Evolutionary conservation across 495 filamentous ascomycete genomes (phyloP), one percentile per base, ranked within the genome.

Genomic region (Neurospora sublineolata): DNA sequence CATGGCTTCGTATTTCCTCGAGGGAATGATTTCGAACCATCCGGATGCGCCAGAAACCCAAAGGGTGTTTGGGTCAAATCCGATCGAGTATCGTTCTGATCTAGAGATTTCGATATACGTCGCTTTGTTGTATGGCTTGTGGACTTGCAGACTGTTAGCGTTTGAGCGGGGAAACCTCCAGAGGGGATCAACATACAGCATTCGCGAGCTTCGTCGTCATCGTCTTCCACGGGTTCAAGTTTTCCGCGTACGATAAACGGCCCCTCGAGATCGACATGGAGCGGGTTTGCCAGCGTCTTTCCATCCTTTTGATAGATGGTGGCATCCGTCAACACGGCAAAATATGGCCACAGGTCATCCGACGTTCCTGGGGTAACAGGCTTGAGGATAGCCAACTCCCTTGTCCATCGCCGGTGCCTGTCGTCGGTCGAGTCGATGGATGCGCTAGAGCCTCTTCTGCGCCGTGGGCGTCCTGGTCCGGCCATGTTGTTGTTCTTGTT

Each of bases 41-140:
- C 92, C 93, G n/a, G 90, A 87, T 72, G 84, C 80, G 67, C 93
- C 92, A 40, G 88, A 87, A 38, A 91, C 91, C 93, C 93, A 97
- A 67, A 94, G 83, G 27, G 87, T 84, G 74, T 89, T 85, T 12
- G 84, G 84, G 68, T 85, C 87, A 68, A 90, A 86, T 23, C 90
- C 91, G 76, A 92, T 91, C 0, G 92, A 89, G 80, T 89, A 96
- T 10, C 85, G 82, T 10, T 83, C 83, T 0, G 92, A 89, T 67
- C 86, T 82, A 41, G 83, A 80, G 67, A 94, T 86, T 71, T 92
- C 87, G 74, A 94, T 88, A 72, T 86, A 82, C 40, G 86, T 85
- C 10, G 82, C 69, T 20, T 69, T 83, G 72, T 78, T 83, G 76
- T 76, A 83, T 75, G 75, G 82, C 76, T 75, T 87, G 74, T 79